Conservation (phyloP, 2,329 filamentous ascomycete species). For the Microsporum audouinii region DNA sequence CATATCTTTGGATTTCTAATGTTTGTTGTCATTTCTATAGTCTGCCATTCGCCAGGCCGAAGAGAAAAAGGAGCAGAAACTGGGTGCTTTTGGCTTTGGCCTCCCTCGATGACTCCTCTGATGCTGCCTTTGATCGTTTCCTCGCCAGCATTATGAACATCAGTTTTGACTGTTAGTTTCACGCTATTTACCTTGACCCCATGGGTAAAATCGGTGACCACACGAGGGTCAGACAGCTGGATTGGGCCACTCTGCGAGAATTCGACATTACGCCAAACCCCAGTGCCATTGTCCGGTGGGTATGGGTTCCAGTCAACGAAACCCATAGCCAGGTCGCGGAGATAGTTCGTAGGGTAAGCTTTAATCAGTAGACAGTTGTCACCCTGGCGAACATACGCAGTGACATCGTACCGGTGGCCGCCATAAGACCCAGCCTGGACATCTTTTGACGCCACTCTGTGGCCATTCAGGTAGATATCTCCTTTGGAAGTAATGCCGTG, state of each 20-base stretch:
- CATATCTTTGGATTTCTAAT: slow-evolving; percentile 5
- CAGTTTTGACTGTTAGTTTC: slow-evolving; percentile 30
- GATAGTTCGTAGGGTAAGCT: slow-evolving; percentile 49
- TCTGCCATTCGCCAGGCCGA: slow-evolving; percentile 27
- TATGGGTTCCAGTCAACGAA: slow-evolving; percentile 54
- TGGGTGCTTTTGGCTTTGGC: slow-evolving; percentile 5
- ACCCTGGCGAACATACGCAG: slow-evolving; percentile 27
- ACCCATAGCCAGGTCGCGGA: slow-evolving; percentile 47
- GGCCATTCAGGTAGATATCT: slow-evolving; percentile 50
- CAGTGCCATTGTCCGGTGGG: slow-evolving; percentile 51
- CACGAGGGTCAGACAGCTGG: slow-evolving; percentile 33
- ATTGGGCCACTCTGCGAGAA: slow-evolving; percentile 46
- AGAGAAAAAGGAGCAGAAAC: slow-evolving; percentile 30
- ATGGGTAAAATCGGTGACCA: slow-evolving; percentile 35
- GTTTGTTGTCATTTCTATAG: slow-evolving; percentile 28
- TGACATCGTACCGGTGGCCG: slow-evolving; percentile 47
- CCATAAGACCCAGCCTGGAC: slow-evolving; percentile 47
- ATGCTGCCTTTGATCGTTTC: slow-evolving; percentile 15
- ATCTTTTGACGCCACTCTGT: slow-evolving; percentile 38
- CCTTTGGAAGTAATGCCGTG: slow-evolving; percentile 51
- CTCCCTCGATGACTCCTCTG: slow-evolving; percentile 16
- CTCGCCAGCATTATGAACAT: slow-evolving; percentile 27
- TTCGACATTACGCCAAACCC: slow-evolving; percentile 50
- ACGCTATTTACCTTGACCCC: slow-evolving; percentile 26
- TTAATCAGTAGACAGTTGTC: slow-evolving; percentile 44